Evolutionary conservation across 2,329 filamentous ascomycete species (phyloP).

Genomic region (Metarhizium album): DNA sequence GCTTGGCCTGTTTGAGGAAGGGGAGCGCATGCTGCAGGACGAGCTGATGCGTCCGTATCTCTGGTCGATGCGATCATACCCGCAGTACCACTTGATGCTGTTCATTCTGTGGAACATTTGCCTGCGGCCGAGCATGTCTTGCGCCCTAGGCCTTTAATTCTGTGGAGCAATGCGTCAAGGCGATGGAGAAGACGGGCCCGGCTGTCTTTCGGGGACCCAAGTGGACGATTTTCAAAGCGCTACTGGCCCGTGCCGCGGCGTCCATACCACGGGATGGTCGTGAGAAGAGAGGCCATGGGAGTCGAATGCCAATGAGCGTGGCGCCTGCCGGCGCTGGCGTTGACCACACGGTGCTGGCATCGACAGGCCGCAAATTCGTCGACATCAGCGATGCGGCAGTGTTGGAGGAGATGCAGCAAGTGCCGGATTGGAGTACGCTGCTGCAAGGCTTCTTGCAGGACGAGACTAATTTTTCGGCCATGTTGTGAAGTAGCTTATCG

Average conservation of each 20-base stretch:
- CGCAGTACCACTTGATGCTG: constrained; percentile 32
- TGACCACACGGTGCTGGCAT: not conserved
- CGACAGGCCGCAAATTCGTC: not conserved
- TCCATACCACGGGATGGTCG: constrained; percentile 11
- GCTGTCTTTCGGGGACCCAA: constrained; percentile 13
- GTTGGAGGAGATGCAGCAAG: constrained; percentile 7
- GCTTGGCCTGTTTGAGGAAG: constrained; percentile 21
- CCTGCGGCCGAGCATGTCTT: constrained; percentile 22
- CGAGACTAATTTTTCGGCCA: constrained; percentile 12
- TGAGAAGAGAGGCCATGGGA: not conserved
- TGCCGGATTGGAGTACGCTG: constrained; percentile 19
- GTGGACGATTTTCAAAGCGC: constrained; percentile 19
- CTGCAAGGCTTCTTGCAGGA: constrained; percentile 20
- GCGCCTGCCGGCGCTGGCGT: not conserved
- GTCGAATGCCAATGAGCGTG: not conserved
- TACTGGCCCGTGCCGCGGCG: constrained; percentile 19
- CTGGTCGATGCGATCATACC: constrained; percentile 28
- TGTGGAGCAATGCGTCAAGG: constrained; percentile 9
- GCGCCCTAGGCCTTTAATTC: constrained; percentile 20
- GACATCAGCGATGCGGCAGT: not conserved
- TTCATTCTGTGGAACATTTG: constrained; percentile 34
- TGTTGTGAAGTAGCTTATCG: not conserved
- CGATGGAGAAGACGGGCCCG: not conserved
- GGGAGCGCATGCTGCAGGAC: constrained; percentile 19
- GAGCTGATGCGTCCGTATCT: constrained; percentile 26